phyloP scores from a whole-genome alignment of 352 stramenopile genomes.

The Globisporangium acanthophoron region DNA sequence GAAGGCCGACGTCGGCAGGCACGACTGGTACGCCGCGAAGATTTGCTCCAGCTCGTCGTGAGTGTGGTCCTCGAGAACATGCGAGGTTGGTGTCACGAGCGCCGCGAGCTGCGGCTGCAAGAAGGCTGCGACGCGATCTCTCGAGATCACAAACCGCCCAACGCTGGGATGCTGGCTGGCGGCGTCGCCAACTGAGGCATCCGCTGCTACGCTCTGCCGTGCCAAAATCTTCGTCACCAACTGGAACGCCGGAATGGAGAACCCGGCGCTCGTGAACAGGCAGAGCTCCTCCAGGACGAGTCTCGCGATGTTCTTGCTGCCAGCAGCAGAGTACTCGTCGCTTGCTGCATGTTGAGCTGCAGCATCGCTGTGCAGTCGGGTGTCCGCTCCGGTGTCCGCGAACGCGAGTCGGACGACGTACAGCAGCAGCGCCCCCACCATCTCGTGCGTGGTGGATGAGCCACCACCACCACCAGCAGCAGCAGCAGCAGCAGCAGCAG shows the following conservation, averaged over 20 bases:
- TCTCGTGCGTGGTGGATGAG: constrained; percentile 1
- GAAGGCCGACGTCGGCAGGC: constrained; percentile 3
- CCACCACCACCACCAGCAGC: neutral
- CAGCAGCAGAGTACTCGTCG: neutral
- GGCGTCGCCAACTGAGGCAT: neutral
- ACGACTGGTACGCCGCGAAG: constrained; percentile 14
- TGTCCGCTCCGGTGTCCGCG: neutral
- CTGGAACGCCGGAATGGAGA: constrained; percentile 9
- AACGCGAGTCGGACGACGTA: constrained; percentile 22
- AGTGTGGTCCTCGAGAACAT: neutral
- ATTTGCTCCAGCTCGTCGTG: constrained; percentile 7
- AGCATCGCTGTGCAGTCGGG: neutral
- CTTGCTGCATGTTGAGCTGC: neutral
- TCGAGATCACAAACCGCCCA: neutral
- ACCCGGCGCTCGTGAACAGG: constrained; percentile 2
- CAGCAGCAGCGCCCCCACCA: constrained; percentile 10
- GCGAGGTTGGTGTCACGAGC: constrained; percentile 3
- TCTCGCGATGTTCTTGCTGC: neutral
- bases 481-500: neutral
- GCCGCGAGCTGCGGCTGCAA: constrained; percentile 10
- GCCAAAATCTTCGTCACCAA: constrained; percentile 7
- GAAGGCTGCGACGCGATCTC: constrained; percentile 7
- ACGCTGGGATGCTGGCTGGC: neutral
- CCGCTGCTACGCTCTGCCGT: neutral
- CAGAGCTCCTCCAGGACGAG: constrained; percentile 9